These are phyloP conservation scores for Fusarium lateritium DNA, from an alignment of 2,329 filamentous ascomycete species.

Conservation along the genomic window DNA sequence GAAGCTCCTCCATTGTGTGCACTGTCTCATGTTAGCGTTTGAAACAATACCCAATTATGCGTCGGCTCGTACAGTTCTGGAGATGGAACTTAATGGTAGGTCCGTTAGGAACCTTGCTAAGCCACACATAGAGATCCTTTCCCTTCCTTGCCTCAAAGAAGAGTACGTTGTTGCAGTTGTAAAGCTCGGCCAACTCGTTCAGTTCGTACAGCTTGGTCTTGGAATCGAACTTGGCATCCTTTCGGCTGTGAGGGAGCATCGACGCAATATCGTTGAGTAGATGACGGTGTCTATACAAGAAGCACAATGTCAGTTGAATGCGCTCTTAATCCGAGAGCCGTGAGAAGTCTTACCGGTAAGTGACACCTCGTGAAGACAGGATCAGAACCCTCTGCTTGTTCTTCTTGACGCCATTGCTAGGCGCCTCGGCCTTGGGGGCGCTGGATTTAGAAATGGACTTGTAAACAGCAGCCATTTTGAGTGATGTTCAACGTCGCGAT, in stretches of 20 bases:
- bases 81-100: constrained; percentile 78
- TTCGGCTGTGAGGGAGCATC: constrained; percentile 91
- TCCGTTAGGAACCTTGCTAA: constrained; percentile 86
- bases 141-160: constrained; percentile 97
- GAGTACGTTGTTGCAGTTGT: constrained; percentile 94
- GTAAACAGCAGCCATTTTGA: constrained; percentile 77
- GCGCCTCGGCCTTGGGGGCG: constrained; percentile 64
- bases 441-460: constrained; percentile 78
- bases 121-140: constrained; percentile 94
- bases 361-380: constrained; percentile 92
- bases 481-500: constrained; percentile 22
- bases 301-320: constrained; percentile 35
- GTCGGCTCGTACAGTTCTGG: constrained; percentile 73
- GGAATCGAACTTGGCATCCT: constrained; percentile 97
- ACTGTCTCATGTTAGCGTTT: constrained; percentile 64
- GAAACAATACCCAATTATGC: not conserved
- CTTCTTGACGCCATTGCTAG: constrained; percentile 67
- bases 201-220: constrained; percentile 90
- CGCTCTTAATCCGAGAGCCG: constrained; percentile 11
- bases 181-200: constrained; percentile 82
- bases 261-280: constrained; percentile 89
- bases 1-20: constrained; percentile 96
- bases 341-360: constrained; percentile 74
- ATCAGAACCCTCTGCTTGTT: constrained; percentile 87
- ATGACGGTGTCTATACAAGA: constrained; percentile 82